These are phyloP conservation scores for Chaetomidium leptoderma DNA, from an alignment of 495 filamentous ascomycete species.

Conservation along the genomic window DNA sequence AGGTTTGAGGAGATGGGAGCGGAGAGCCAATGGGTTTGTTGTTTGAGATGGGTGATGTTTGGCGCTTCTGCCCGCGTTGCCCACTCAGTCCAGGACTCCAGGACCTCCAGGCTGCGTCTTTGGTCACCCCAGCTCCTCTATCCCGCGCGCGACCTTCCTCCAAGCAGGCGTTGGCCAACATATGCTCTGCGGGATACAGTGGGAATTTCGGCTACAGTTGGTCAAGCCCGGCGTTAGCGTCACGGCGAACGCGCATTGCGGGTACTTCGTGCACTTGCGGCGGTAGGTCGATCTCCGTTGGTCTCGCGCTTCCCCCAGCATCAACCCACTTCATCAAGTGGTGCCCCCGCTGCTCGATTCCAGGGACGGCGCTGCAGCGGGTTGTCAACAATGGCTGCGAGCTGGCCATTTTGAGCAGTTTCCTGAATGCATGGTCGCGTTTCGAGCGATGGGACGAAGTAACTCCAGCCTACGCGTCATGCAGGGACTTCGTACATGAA, in stretches of 20 bases:
- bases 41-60: conserved; percentile 5
- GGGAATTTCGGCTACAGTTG: conserved; percentile 13
- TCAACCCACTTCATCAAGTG: background rate
- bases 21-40: conserved; percentile 16
- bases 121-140: conserved; percentile 7
- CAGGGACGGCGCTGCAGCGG: background rate
- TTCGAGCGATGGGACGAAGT: background rate
- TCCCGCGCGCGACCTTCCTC: background rate
- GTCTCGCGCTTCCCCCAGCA: background rate
- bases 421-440: background rate
- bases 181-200: conserved; percentile 14
- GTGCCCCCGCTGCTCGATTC: background rate
- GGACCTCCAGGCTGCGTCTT: no score
- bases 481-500: background rate
- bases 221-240: conserved; percentile 10
- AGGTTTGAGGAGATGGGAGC: conserved; percentile 7
- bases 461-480: background rate
- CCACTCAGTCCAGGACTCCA: background rate
- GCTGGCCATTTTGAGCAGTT: background rate
- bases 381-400: background rate
- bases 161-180: background rate
- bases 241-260: background rate
- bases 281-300: background rate
- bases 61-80: background rate
- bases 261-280: background rate